Percentiles rank a stretch among this genome's conserved stretches.
Evolutionary conservation across 441 rosid genomes (phyloP).

Genomic region (Erodium texanum): DNA sequence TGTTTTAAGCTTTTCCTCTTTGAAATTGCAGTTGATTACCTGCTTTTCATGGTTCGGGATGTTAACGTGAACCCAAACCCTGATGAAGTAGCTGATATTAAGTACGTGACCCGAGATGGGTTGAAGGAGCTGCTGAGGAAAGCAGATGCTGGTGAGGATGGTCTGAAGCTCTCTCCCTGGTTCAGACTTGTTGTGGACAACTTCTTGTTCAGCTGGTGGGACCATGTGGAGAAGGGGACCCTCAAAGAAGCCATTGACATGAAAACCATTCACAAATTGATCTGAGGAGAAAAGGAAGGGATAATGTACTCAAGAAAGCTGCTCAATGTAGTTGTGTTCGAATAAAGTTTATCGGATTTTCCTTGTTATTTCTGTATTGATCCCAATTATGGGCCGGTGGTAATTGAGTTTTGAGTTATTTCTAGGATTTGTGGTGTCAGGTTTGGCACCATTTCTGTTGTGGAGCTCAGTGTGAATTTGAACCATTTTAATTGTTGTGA

Average conservation of each 20-base stretch:
- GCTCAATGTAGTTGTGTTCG: too few species aligned
- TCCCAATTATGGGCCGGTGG: too few species aligned
- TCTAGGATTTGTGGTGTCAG: too few species aligned
- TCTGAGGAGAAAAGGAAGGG: too few species aligned
- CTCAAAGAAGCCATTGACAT: slow-evolving; percentile 55
- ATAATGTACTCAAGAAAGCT: too few species aligned
- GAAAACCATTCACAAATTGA: slow-evolving; percentile 69
- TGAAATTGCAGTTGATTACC: slow-evolving; percentile 62
- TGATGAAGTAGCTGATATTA: slow-evolving; percentile 73
- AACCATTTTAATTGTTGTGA: too few species aligned
- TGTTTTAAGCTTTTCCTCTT: too few species aligned
- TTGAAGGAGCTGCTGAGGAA: slow-evolving; percentile 72
- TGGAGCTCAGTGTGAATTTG: too few species aligned
- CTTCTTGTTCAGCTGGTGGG: slow-evolving; percentile 96
- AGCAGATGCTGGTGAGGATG: slow-evolving; percentile 68
- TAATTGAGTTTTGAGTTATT: too few species aligned
- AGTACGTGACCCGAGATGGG: slow-evolving; percentile 64
- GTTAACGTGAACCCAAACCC: slow-evolving; percentile 68
- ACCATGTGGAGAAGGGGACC: slow-evolving; percentile 66
- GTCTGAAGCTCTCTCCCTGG: slow-evolving; percentile 83
- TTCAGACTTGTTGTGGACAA: slow-evolving; percentile 80
- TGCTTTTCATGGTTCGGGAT: slow-evolving; percentile 72
- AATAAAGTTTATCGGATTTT: too few species aligned
- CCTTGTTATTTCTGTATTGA: too few species aligned
- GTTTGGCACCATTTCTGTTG: too few species aligned